Percentiles rank a stretch among this genome's conserved stretches.
Evolutionary conservation across 257 asterid species (phyloP).

Genomic region (Jacaranda copaia): DNA sequence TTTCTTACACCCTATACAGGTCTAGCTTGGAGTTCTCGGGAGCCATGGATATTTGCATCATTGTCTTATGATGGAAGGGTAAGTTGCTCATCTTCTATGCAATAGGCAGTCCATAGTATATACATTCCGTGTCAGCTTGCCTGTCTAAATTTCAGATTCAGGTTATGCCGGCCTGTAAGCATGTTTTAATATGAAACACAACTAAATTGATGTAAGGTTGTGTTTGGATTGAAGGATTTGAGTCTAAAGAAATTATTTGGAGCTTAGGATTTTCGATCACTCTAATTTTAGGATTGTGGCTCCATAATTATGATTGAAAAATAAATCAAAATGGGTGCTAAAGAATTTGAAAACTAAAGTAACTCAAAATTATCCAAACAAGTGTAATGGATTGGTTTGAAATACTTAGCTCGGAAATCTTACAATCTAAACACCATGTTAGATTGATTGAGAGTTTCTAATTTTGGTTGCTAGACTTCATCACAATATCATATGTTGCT

Average conservation of each 20-base stretch:
- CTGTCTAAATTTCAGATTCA: background rate
- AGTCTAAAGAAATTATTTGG: constrained; percentile 2
- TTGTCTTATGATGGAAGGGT: constrained; percentile 99
- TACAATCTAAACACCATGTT: background rate
- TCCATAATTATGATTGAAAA: background rate
- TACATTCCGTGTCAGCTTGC: constrained; percentile 2
- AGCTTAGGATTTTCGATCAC: background rate
- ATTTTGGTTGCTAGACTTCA: constrained; percentile 3
- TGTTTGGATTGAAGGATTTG: background rate
- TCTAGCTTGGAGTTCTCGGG: constrained; percentile 94
- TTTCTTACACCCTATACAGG: constrained; percentile 56
- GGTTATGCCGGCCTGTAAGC: background rate
- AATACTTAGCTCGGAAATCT: background rate
- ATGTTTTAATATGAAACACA: background rate
- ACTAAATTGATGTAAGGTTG: background rate
- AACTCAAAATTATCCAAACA: background rate
- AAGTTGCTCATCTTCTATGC: constrained; percentile 44
- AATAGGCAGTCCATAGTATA: background rate
- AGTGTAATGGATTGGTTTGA: constrained; percentile 9
- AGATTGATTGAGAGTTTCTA: constrained; percentile 16
- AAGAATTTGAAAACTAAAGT: constrained; percentile 6
- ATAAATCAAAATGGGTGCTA: background rate
- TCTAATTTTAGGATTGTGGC: background rate
- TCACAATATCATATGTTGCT: constrained; percentile 16
- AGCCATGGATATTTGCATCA: constrained; percentile 97